Evolutionary conservation across 176 grass and related monocot species (phyloP).

Genomic region (Rhynchospora tenuis): DNA sequence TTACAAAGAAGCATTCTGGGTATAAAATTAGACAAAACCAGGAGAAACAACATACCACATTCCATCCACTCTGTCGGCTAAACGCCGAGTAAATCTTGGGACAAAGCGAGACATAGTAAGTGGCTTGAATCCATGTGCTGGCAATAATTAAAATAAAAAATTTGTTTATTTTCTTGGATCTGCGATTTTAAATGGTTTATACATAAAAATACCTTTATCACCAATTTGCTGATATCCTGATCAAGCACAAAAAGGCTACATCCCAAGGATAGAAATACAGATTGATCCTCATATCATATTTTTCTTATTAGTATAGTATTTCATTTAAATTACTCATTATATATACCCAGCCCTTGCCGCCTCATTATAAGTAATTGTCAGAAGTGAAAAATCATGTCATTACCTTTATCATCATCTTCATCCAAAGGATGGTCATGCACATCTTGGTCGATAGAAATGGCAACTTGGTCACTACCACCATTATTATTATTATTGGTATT

Average conservation of each 20-base stretch:
- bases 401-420: slow-evolving; percentile 98
- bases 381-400: slow-evolving; percentile 10
- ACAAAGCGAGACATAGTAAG: slow-evolving; percentile 80
- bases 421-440: slow-evolving; percentile 43
- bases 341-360: neutral
- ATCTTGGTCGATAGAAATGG: slow-evolving; percentile 65
- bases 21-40: slow-evolving; percentile 19
- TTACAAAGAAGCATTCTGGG: neutral
- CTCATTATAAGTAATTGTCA: slow-evolving; percentile 1
- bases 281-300: neutral
- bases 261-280: neutral
- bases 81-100: slow-evolving; percentile 81
- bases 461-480: slow-evolving; percentile 77
- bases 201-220: neutral
- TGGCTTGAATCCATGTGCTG: slow-evolving; percentile 98
- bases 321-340: neutral
- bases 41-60: slow-evolving; percentile 59
- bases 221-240: neutral
- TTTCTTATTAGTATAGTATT: neutral
- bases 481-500: slow-evolving; percentile 22
- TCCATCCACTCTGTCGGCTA: slow-evolving; percentile 87
- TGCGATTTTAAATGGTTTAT: neutral
- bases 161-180: neutral
- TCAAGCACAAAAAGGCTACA: neutral
- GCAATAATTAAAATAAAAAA: slow-evolving; percentile 18